Evolutionary conservation across 331 rosid species (phyloP).

Genomic region (Acacia concinna): DNA sequence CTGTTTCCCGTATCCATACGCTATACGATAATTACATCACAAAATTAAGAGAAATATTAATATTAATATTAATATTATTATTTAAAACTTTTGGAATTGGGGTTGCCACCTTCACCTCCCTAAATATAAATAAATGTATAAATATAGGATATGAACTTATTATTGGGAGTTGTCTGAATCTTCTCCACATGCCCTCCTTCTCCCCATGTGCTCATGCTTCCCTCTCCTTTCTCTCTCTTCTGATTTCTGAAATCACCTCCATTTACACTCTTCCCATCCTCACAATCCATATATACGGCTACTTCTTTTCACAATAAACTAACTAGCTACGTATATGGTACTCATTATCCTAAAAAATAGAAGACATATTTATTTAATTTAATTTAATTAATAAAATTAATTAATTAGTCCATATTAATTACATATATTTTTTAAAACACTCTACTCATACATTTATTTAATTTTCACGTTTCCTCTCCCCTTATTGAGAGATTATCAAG

Average conservation of each 20-base stretch:
- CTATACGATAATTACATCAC: not conserved
- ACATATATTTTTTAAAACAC: too few relatives aligned
- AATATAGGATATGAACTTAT: not conserved
- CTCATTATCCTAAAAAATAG: too few relatives aligned
- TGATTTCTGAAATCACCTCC: not conserved
- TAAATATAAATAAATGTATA: not conserved
- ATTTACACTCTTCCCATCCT: not conserved
- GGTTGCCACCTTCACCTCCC: constrained; percentile 17
- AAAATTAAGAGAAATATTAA: too few relatives aligned
- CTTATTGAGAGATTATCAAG: too few relatives aligned
- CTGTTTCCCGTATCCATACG: not conserved
- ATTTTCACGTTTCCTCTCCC: too few relatives aligned
- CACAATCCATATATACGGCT: not conserved
- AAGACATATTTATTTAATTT: too few relatives aligned
- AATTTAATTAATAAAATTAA: too few relatives aligned
- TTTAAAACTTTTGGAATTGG: not conserved
- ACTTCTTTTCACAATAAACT: not conserved
- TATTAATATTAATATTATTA: too few relatives aligned
- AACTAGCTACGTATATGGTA: not conserved
- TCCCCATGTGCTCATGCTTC: constrained; percentile 77
- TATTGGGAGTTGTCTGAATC: constrained; percentile 60
- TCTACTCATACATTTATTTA: too few relatives aligned
- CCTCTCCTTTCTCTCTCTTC: not conserved
- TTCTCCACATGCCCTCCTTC: constrained; percentile 78
- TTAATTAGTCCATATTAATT: too few relatives aligned